These are phyloP conservation scores for Aspergillus quadrilineatus DNA, from an alignment of 2,329 filamentous ascomycete genomes.

Conservation along the genomic window DNA sequence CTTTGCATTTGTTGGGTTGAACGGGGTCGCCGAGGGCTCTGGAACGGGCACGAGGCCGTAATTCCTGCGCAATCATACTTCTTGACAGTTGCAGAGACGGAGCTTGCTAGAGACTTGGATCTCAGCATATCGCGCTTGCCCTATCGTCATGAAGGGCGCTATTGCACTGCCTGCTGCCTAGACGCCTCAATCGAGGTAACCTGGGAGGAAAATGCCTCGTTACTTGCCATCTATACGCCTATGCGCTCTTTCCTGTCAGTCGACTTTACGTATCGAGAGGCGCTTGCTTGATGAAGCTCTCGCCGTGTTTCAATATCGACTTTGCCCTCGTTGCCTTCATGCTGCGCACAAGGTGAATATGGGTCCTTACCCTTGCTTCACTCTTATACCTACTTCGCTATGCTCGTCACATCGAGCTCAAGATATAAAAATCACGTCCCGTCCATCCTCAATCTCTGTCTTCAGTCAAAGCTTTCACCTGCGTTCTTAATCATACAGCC, in stretches of 20 bases:
- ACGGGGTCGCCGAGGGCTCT: background rate
- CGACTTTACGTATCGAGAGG: background rate
- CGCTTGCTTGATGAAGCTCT: background rate
- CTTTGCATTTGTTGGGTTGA: background rate
- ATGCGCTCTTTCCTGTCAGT: background rate
- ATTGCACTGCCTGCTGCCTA: background rate
- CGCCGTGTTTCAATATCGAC: background rate
- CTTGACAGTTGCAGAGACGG: too few relatives aligned
- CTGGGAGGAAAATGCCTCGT: background rate
- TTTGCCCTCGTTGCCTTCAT: background rate
- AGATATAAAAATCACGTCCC: background rate
- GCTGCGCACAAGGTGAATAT: background rate
- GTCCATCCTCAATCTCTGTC: too few relatives aligned
- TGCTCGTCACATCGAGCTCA: background rate
- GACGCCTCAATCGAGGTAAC: background rate
- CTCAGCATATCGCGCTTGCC: background rate
- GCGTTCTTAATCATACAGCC: too few relatives aligned
- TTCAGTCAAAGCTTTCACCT: too few relatives aligned
- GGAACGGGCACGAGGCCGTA: background rate
- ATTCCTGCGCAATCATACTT: background rate
- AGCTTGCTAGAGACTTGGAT: too few relatives aligned
- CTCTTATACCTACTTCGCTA: background rate
- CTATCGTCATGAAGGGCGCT: background rate
- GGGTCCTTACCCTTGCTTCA: background rate
- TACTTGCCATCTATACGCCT: background rate